Percentiles rank a stretch among this genome's conserved stretches.
Evolutionary conservation across 345 rosid genomes (phyloP).

Genomic region (Stellera chamaejasme): DNA sequence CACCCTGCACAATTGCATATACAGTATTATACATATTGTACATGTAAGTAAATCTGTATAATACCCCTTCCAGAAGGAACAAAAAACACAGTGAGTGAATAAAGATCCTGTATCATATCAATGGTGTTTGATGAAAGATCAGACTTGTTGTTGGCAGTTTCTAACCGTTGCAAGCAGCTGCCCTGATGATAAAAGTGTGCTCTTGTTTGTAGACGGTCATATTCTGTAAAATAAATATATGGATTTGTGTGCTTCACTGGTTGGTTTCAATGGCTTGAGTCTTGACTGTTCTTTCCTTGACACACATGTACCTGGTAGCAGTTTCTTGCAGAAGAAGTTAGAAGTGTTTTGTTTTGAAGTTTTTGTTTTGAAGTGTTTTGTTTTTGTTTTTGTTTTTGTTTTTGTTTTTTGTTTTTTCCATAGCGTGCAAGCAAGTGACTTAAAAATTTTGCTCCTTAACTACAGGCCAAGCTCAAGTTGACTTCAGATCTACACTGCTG

Average conservation of each 20-base stretch:
- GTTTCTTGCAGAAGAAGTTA: too few species aligned
- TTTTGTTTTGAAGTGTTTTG: too few species aligned
- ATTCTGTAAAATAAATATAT: constrained; percentile 6
- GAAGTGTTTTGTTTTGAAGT: too few species aligned
- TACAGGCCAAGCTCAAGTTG: too few species aligned
- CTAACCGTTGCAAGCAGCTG: background rate
- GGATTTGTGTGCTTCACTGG: constrained; percentile 8
- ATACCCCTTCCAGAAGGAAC: constrained; percentile 2
- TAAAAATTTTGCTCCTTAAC: too few species aligned
- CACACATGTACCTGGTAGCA: too few species aligned
- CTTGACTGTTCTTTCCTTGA: too few species aligned
- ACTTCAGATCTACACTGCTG: too few species aligned
- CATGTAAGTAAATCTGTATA: constrained; percentile 13
- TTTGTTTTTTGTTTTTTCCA: too few species aligned
- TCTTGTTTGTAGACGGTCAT: constrained; percentile 6
- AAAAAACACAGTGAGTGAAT: background rate
- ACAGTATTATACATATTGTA: constrained; percentile 1
- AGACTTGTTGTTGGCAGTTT: background rate
- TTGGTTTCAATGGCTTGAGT: background rate
- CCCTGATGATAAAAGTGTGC: background rate
- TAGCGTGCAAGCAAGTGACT: too few species aligned
- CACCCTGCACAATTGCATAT: background rate
- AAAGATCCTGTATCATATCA: constrained; percentile 2
- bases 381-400: too few species aligned
- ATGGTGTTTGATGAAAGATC: constrained; percentile 6